Evolutionary conservation across 1,284 basidiomycete genomes (phyloP), one percentile per base, ranked within the genome.

Genomic region (Pisolithus thermaeus): DNA sequence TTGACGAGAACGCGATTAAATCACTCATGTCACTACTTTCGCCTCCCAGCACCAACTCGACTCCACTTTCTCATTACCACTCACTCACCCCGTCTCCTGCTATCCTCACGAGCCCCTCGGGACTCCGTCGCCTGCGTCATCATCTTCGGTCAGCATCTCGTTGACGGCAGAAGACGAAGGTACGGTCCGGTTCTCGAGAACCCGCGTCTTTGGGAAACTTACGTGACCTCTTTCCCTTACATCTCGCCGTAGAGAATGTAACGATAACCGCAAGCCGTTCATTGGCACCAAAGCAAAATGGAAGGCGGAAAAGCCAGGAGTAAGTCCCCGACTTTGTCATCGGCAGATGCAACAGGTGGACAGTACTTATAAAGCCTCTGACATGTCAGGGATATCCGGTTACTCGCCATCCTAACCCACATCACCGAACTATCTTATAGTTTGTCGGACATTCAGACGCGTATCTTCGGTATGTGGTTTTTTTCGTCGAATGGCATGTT

Each of bases 391-490:
- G 84, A 90, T 63, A 73, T 91, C 41, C 84, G 80, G 47, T 65
- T 88, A 41, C 71, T 91, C 36, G 86, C 87, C 36, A 74, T 87
- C 58, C 89, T 87, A n/a, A 86, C 87, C 1, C 84, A 84, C 61
- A 87, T 91, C 61, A 90, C 88, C 12, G 88, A 91, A 64, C 76
- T 90, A 40, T 86, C 85, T 4, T 91, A 88, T 64, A 80, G 78
- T 59, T 84, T 91, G 56, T 89, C 87, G 27, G 89, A 91, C 66
- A 88, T 91, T 38, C 87, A 91, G 67, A 89, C 89, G 51, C 84
- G 88, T 62, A 90, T 91, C 64, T 91, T 91, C 61, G 89, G 89
- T 90, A 65, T 49, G 55, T 56, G 8, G 43, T 42, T 44, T 47
- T 48, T 35, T 38, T 46, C 42, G 51, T 44, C 35, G 8, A 52